Base-by-base conservation (phyloP, 139 green algal genomes). In the Trebouxia sp. region DNA sequence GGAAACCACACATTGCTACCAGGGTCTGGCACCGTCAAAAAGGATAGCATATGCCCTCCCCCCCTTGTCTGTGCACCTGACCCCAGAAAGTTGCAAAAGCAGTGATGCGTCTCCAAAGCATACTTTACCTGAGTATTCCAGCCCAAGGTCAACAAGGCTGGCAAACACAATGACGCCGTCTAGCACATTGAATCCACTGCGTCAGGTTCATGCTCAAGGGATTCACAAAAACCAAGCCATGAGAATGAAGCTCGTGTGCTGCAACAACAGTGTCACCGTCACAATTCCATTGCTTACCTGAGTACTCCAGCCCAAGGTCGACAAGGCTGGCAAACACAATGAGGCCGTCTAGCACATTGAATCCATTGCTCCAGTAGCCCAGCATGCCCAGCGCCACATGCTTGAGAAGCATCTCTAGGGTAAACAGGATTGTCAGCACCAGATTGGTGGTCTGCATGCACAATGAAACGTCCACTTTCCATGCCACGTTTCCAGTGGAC, bases 311-410 rank as follows among this genome's bases (percentile, higher is more conserved):
- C 45, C 26, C 45, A 5, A 94, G 39, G 70, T 95, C 90, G 6
- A 90, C 80, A 38, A 91, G 24, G 42, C 81, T 85, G 1, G 88
- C 80, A 15, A 86, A 41, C 20, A 92, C 90, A 22, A 94, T 88
- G 50, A 91, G 15, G 1, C 80, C 85, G 58, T 93, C 90, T 76
- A 94, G 93, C 15, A 85, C 28, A 80, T 94, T 93, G 84, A 95
- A 91, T 32, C 79, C 82, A 51, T 90, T 86, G 28, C 65, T 55
- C 20, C 94, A 82, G 84, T 93, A 94, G 38, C 74, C 56, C 55
- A 55, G 38, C 5, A 79, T 47, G 4, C 90, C 88, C 47, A 93
- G 82, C 1, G 72, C 88, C 14, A 82, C 80, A n/a, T 94, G 24
- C 86, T 93, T 92, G 55, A 95, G 65, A 28, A 90, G 5, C 85